phyloP scores from a whole-genome alignment of 768 basidiomycete genomes.

The Cantharellus cinnabarinus region DNA sequence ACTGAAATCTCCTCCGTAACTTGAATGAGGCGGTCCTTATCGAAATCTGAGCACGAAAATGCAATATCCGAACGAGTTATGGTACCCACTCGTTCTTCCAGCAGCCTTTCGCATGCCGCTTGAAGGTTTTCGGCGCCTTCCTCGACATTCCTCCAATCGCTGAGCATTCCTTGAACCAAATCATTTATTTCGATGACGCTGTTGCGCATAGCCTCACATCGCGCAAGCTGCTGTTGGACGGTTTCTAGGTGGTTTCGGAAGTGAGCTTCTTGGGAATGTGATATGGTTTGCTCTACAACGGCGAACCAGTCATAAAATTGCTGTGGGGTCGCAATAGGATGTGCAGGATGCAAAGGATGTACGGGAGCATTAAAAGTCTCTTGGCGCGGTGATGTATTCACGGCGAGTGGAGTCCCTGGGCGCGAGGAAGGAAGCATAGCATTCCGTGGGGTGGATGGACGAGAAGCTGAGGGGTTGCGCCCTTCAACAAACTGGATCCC shows the following conservation, averaged over 20 bases:
- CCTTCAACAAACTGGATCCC: constrained; percentile 19
- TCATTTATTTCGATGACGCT: constrained; percentile 51
- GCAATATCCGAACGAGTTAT: not conserved
- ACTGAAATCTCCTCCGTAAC: constrained; percentile 66
- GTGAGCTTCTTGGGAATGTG: constrained; percentile 84
- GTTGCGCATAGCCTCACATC: constrained; percentile 55
- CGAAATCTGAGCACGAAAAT: not conserved
- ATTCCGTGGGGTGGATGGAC: constrained; percentile 27
- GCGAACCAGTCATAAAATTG: constrained; percentile 97
- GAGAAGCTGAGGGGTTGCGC: constrained; percentile 14
- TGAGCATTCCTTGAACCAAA: constrained; percentile 64
- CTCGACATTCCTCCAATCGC: constrained; percentile 72
- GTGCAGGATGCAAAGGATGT: constrained; percentile 46
- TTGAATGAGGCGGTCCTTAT: constrained; percentile 46
- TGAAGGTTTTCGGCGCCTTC: constrained; percentile 82
- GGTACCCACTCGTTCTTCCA: constrained; percentile 66
- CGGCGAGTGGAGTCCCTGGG: constrained; percentile 7
- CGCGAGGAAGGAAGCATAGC: constrained; percentile 15
- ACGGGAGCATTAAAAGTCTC: not conserved
- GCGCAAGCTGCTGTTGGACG: constrained; percentile 53
- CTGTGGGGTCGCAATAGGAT: constrained; percentile 73
- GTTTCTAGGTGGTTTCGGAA: constrained; percentile 69
- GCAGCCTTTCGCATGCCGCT: constrained; percentile 70
- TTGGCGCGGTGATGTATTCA: not conserved
- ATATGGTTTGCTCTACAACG: constrained; percentile 70